These are phyloP conservation scores for Hsuehochloa calcarea DNA, from an alignment of 176 grass and related monocot species.

Conservation along the genomic window DNA sequence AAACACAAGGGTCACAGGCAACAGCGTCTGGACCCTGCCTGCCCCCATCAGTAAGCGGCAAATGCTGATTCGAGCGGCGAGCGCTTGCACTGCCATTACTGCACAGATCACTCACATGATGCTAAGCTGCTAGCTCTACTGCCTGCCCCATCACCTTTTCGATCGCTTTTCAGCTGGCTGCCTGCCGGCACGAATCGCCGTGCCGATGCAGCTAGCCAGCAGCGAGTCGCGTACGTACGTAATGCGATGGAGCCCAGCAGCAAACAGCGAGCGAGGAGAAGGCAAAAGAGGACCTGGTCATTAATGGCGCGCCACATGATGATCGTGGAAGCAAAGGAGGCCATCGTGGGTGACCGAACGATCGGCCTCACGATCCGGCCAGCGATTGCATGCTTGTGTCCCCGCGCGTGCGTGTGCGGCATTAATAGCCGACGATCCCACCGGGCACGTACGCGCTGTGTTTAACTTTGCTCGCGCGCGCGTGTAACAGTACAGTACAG, in stretches of 20 bases:
- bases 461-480: background rate
- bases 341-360: background rate
- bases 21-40: background rate
- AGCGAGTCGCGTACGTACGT: background rate
- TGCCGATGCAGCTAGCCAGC: background rate
- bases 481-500: too few relatives aligned
- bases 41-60: background rate
- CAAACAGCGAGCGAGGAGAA: background rate
- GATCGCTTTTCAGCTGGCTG: background rate
- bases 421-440: background rate
- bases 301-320: background rate
- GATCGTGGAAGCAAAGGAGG: background rate
- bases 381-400: background rate
- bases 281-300: background rate
- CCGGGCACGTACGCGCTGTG: background rate
- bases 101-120: slow-evolving; percentile 31
- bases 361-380: background rate
- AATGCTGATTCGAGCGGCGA: background rate
- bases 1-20: background rate
- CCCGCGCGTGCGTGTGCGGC: background rate
- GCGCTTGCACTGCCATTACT: background rate
- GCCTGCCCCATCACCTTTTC: background rate
- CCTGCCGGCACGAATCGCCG: background rate
- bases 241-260: background rate
- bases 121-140: background rate